phyloP scores from a whole-genome alignment of 192 early-diverging fungal genomes.

The Coemansia sp. region DNA sequence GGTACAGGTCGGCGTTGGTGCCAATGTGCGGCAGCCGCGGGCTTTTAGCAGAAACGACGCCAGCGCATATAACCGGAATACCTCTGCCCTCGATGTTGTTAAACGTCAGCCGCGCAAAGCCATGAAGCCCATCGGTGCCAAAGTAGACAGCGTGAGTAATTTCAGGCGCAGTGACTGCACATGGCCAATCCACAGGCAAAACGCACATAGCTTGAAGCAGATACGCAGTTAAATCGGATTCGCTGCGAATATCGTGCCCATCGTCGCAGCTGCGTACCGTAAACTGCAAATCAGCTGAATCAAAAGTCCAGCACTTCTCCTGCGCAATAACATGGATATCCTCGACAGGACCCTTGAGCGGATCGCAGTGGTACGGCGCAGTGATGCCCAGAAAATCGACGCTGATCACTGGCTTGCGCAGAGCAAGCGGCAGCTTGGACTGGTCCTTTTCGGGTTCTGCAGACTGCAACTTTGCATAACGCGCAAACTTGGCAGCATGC shows the following conservation, averaged over 20 bases:
- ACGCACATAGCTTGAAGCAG: constrained; percentile 75
- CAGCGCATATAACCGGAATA: constrained; percentile 55
- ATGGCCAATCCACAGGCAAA: constrained; percentile 67
- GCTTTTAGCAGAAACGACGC: constrained; percentile 13
- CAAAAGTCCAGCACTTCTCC: constrained; percentile 34
- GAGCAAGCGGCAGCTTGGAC: too few relatives aligned
- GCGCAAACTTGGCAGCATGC: background rate
- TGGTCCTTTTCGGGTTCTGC: background rate
- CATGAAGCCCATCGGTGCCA: constrained; percentile 81
- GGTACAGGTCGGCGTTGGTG: constrained; percentile 75
- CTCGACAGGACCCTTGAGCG: constrained; percentile 4
- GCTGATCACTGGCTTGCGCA: too few relatives aligned
- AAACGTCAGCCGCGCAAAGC: constrained; percentile 81
- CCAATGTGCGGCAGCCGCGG: constrained; percentile 61
- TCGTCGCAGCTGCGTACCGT: constrained; percentile 80
- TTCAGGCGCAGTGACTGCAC: constrained; percentile 47
- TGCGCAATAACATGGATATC: background rate
- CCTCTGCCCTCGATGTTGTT: constrained; percentile 89
- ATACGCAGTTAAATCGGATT: constrained; percentile 61
- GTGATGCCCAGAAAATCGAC: constrained; percentile 73
- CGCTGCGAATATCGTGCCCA: constrained; percentile 74
- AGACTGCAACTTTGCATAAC: background rate
- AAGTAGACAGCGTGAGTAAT: constrained; percentile 92
- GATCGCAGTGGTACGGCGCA: constrained; percentile 70
- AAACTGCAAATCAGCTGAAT: constrained; percentile 21